Percentiles rank a stretch among this genome's conserved stretches.
These are phyloP conservation scores for Pseudocercospora crystallina DNA, from an alignment of 2,329 filamentous ascomycete species.

Conservation along the genomic window DNA sequence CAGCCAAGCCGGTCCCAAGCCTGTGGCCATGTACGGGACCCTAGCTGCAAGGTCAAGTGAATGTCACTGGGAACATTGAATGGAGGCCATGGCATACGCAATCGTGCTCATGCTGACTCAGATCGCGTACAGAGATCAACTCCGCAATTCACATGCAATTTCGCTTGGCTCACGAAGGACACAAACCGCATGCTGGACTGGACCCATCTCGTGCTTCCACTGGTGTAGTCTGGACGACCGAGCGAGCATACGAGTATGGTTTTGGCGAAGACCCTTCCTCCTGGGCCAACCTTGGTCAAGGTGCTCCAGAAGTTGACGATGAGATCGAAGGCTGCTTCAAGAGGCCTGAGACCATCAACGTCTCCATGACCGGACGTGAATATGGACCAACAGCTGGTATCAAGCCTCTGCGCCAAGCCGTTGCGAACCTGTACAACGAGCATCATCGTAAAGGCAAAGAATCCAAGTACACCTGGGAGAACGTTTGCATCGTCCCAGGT, in stretches of 20 bases:
- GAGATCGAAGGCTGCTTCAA: constrained; percentile 88
- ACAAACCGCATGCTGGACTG: constrained; percentile 85
- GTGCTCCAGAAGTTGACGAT: constrained; percentile 82
- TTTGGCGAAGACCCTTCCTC: constrained; percentile 74
- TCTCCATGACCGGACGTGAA: constrained; percentile 76
- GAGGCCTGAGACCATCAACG: constrained; percentile 74
- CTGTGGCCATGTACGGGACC: not conserved
- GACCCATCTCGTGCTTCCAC: constrained; percentile 86
- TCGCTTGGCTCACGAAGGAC: constrained; percentile 84
- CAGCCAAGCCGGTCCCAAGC: constrained; percentile 8
- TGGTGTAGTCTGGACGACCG: constrained; percentile 90
- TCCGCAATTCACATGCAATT: constrained; percentile 88
- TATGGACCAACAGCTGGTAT: constrained; percentile 93
- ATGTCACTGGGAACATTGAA: not conserved
- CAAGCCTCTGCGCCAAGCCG: constrained; percentile 82
- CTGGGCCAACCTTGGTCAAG: constrained; percentile 94
- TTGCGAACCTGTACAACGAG: constrained; percentile 89
- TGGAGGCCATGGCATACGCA: not conserved
- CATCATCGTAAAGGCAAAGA: constrained; percentile 85
- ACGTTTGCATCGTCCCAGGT: constrained; percentile 93
- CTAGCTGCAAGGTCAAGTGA: not conserved
- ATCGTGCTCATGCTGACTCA: not conserved
- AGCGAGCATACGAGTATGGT: constrained; percentile 84
- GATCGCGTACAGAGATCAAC: constrained; percentile 61
- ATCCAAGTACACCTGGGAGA: constrained; percentile 94